Conservation (phyloP, 2,329 filamentous ascomycete species). For the Penicillium sp. region DNA sequence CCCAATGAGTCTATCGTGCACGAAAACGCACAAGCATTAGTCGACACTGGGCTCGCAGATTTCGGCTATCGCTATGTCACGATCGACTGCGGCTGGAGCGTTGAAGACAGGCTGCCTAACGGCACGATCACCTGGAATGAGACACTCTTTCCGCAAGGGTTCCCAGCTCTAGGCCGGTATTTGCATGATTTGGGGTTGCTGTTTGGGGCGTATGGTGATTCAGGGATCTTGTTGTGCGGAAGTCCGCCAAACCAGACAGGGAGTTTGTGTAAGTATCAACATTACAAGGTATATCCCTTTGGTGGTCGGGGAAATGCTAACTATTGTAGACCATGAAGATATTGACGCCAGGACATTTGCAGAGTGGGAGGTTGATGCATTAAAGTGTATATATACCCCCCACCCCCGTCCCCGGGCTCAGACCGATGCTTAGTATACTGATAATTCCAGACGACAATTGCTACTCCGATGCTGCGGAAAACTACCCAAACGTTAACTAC, state of each 20-base stretch:
- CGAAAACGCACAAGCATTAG: constrained; percentile 58
- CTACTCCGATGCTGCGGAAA: constrained; percentile 48
- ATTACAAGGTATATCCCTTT: background rate
- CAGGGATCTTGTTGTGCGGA: constrained; percentile 48
- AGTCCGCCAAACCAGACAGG: constrained; percentile 38
- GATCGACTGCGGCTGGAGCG: constrained; percentile 64
- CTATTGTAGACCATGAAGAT: constrained; percentile 48
- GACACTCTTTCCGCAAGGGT: constrained; percentile 48
- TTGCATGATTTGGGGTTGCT: constrained; percentile 47
- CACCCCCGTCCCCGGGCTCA: too few species aligned
- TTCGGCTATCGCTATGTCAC: constrained; percentile 63
- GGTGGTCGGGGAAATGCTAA: background rate
- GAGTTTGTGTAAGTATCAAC: constrained; percentile 36
- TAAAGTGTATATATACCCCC: constrained; percentile 53
- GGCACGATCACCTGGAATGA: constrained; percentile 50
- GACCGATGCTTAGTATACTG: background rate
- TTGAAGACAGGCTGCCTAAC: constrained; percentile 40
- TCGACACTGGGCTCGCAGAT: constrained; percentile 56
- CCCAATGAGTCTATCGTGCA: constrained; percentile 56
- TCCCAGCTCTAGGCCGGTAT: constrained; percentile 46
- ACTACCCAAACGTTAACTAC: constrained; percentile 49
- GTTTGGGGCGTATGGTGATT: constrained; percentile 53
- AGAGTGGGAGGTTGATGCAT: constrained; percentile 46
- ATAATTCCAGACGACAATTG: constrained; percentile 53
- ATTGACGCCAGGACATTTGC: constrained; percentile 46